These are phyloP conservation scores for Boletus austroedulis DNA, from an alignment of 1,284 basidiomycete genomes.

Conservation along the genomic window DNA sequence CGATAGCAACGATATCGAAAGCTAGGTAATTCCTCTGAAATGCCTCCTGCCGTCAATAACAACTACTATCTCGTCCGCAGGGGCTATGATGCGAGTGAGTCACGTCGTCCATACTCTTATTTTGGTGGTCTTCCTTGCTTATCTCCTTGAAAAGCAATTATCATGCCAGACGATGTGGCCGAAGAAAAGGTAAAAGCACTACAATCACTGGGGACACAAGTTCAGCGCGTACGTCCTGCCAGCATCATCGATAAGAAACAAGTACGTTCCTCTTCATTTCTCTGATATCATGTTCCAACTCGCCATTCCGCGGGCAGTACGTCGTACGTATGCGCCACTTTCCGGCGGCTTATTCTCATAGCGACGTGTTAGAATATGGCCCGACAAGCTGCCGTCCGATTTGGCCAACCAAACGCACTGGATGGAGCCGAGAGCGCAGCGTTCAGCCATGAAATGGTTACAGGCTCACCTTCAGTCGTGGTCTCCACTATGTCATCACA, in stretches of 20 bases:
- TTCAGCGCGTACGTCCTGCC: slow-evolving; percentile 82
- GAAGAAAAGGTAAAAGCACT: slow-evolving; percentile 88
- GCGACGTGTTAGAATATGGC: slow-evolving; percentile 70
- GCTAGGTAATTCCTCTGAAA: slow-evolving; percentile 70
- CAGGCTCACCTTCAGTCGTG: slow-evolving; percentile 48
- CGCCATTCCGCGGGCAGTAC: slow-evolving; percentile 14
- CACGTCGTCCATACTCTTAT: neutral
- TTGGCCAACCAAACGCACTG: slow-evolving; percentile 51
- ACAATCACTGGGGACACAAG: slow-evolving; percentile 80
- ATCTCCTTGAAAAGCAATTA: slow-evolving; percentile 57
- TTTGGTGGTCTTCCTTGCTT: neutral
- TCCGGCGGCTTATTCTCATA: slow-evolving; percentile 43
- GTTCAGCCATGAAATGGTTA: slow-evolving; percentile 33
- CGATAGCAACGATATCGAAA: slow-evolving; percentile 87
- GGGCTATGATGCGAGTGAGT: slow-evolving; percentile 74
- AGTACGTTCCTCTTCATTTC: slow-evolving; percentile 46
- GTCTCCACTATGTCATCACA: slow-evolving; percentile 54
- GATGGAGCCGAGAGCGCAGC: slow-evolving; percentile 29
- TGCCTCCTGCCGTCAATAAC: neutral
- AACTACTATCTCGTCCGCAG: slow-evolving; percentile 36
- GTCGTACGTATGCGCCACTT: slow-evolving; percentile 19
- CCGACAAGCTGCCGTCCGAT: slow-evolving; percentile 68
- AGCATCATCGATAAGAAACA: slow-evolving; percentile 95
- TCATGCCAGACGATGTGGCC: slow-evolving; percentile 93
- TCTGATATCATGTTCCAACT: neutral